Evolutionary conservation across 2,329 filamentous ascomycete genomes (phyloP).

Genomic region (Xylariaceae sp.): DNA sequence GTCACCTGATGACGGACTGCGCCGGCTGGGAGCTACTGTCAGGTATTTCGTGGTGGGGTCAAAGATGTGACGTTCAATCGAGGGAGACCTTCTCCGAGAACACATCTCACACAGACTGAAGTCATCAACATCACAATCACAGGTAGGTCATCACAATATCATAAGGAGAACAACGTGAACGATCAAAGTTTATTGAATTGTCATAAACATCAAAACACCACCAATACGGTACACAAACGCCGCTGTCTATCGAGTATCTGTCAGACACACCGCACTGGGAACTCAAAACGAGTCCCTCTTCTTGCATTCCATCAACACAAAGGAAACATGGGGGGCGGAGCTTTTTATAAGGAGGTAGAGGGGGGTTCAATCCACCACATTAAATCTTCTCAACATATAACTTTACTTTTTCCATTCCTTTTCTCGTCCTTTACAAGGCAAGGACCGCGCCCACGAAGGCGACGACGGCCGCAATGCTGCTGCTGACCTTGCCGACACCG

Average conservation of each 20-base stretch:
- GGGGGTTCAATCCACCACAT: not conserved
- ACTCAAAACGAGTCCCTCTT: not conserved
- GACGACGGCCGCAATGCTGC: slow-evolving; percentile 23
- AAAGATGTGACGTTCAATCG: too few relatives aligned
- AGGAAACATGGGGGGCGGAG: not conserved
- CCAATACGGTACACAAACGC: slow-evolving; percentile 10
- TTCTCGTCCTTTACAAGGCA: slow-evolving; percentile 14
- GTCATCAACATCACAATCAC: not conserved
- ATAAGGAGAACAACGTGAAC: too few relatives aligned
- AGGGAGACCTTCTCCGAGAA: too few relatives aligned
- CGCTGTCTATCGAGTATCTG: slow-evolving; percentile 1
- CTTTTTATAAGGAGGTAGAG: not conserved
- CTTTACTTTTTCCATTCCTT: slow-evolving; percentile 14
- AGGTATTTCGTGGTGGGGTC: too few relatives aligned
- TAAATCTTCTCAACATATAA: not conserved
- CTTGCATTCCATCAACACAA: not conserved
- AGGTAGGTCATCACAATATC: not conserved
- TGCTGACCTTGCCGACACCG: slow-evolving; percentile 26
- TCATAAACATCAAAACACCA: slow-evolving; percentile 14
- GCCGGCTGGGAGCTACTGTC: too few relatives aligned
- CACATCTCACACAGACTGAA: too few relatives aligned
- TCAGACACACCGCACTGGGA: slow-evolving; percentile 12
- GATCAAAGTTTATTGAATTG: slow-evolving; percentile 5
- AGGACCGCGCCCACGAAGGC: slow-evolving; percentile 24
- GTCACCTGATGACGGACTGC: too few relatives aligned